These are phyloP conservation scores for Yamadazyma nakazawae DNA, from an alignment of 805 yeast species.

Conservation along the genomic window DNA sequence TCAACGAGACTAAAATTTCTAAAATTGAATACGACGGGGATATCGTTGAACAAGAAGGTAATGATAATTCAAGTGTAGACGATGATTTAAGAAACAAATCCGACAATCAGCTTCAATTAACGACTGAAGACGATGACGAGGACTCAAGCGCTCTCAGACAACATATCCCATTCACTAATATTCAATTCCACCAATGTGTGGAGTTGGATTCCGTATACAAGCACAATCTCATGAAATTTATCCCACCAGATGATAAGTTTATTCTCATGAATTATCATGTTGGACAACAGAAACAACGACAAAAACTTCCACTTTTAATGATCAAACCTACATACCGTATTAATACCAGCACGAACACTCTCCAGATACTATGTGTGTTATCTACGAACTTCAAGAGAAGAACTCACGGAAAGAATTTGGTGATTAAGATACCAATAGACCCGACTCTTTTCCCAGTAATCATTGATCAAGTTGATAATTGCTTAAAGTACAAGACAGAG, in stretches of 20 bases:
- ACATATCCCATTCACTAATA: constrained; percentile 33
- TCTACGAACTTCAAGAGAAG: constrained; percentile 34
- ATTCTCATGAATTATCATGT: constrained; percentile 37
- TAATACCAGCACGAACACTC: constrained; percentile 16
- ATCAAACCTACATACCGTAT: constrained; percentile 36
- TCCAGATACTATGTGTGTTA: constrained; percentile 35
- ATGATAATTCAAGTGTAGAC: constrained; percentile 10
- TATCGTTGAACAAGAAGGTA: constrained; percentile 8
- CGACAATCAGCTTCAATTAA: constrained; percentile 9
- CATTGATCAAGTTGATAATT: constrained; percentile 21
- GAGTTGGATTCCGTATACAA: constrained; percentile 64
- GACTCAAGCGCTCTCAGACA: constrained; percentile 1
- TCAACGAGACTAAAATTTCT: constrained; percentile 38
- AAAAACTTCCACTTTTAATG: constrained; percentile 43
- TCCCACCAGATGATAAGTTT: constrained; percentile 73
- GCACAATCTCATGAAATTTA: constrained; percentile 66
- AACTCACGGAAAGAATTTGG: constrained; percentile 29
- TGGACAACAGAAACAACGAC: constrained; percentile 37
- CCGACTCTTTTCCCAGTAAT: constrained; percentile 28
- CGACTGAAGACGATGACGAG: constrained; percentile 11
- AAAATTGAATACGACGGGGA: constrained; percentile 14
- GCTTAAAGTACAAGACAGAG: constrained; percentile 68
- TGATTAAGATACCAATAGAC: constrained; percentile 32
- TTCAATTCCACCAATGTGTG: constrained; percentile 65
- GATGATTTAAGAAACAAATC: background rate